Conservation (phyloP, 2,329 filamentous ascomycete species). For the Trichoderma lentiforme region DNA sequence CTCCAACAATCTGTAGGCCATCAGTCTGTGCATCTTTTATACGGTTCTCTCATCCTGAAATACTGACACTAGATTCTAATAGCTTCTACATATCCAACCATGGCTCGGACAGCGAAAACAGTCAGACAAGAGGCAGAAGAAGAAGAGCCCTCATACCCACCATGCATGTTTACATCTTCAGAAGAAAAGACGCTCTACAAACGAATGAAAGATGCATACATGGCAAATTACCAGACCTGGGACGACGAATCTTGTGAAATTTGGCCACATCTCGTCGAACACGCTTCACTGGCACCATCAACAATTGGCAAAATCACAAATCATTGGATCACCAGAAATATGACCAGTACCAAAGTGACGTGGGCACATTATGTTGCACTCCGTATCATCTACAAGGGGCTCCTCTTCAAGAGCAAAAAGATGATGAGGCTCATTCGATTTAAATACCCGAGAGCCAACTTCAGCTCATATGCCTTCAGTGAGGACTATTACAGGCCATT, state of each 20-base stretch:
- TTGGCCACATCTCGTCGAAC: constrained; percentile 16
- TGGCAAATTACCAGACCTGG: not conserved
- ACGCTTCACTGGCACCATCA: constrained; percentile 4
- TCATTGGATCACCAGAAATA: not conserved
- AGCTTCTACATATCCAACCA: not conserved
- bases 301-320: constrained; percentile 16
- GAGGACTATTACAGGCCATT: not conserved
- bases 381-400: constrained; percentile 14
- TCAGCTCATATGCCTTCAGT: not conserved
- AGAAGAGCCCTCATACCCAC: not conserved
- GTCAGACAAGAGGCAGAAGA: not conserved
- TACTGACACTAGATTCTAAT: not conserved
- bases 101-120: not conserved
- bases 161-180: not conserved
- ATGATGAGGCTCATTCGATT: not conserved
- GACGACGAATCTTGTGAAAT: not conserved
- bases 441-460: constrained; percentile 14
- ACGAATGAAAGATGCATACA: not conserved
- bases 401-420: constrained; percentile 9
- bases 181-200: constrained; percentile 8
- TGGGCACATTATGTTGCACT: constrained; percentile 16
- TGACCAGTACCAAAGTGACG: not conserved
- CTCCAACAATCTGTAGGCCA: not conserved
- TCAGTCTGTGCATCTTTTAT: not conserved
- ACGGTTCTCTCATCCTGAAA: not conserved